Evolutionary conservation across 2,329 filamentous ascomycete species (phyloP).

Genomic region (Phyllosticta citriasiana): DNA sequence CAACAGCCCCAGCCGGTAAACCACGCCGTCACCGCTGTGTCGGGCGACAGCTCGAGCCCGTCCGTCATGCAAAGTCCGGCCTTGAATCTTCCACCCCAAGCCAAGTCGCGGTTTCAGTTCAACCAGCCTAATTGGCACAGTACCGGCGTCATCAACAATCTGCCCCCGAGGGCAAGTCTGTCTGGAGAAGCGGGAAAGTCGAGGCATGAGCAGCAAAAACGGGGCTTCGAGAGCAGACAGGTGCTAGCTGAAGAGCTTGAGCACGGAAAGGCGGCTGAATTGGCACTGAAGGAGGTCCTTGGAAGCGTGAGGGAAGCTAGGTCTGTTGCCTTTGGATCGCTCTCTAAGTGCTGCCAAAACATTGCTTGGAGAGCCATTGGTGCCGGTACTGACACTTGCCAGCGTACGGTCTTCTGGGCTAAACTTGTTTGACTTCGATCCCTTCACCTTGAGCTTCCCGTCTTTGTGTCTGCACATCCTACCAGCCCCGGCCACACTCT

Average conservation of each 20-base stretch:
- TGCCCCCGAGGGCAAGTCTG: constrained; percentile 37
- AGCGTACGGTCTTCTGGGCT: constrained; percentile 31
- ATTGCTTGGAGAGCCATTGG: not conserved
- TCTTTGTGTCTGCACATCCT: constrained; percentile 74
- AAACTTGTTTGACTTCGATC: constrained; percentile 66
- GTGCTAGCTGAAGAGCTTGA: constrained; percentile 62
- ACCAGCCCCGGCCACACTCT: constrained; percentile 69
- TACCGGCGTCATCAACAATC: constrained; percentile 69
- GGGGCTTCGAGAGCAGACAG: constrained; percentile 54
- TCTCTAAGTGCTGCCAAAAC: not conserved
- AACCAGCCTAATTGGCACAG: constrained; percentile 62
- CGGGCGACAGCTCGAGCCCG: constrained; percentile 18
- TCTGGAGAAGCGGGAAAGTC: constrained; percentile 14
- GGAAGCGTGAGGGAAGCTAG: constrained; percentile 74
- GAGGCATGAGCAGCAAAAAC: constrained; percentile 36
- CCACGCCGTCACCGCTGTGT: constrained; percentile 14
- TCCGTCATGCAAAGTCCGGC: constrained; percentile 18
- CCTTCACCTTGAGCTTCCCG: constrained; percentile 75
- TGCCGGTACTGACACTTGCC: not conserved
- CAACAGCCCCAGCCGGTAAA: constrained; percentile 14
- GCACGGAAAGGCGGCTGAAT: constrained; percentile 70
- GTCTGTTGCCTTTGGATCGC: constrained; percentile 36
- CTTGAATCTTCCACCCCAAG: constrained; percentile 22
- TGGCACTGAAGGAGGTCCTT: constrained; percentile 74
- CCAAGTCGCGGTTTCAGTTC: constrained; percentile 39